Evolutionary conservation across 441 rosid species (phyloP).

Genomic region (Adansonia madagascariensis): DNA sequence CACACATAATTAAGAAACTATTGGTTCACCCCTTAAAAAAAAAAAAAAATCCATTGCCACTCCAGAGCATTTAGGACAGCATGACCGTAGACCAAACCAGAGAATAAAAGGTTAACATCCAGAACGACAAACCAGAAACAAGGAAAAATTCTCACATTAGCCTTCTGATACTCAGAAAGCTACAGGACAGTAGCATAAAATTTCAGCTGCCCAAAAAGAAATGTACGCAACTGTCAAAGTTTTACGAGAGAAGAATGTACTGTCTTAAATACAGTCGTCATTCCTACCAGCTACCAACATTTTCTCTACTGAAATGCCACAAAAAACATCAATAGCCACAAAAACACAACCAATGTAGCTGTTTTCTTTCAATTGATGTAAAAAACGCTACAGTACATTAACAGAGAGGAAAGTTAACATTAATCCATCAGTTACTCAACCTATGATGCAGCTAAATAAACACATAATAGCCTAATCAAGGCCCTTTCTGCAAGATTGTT

Average conservation of each 20-base stretch:
- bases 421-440: not conserved
- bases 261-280: not conserved
- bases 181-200: not conserved
- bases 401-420: not conserved
- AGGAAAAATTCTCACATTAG: not conserved
- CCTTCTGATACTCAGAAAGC: not conserved
- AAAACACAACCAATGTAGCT: not conserved
- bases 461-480: not conserved
- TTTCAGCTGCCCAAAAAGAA: not conserved
- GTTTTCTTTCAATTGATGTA: not conserved
- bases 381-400: not conserved
- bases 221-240: not conserved
- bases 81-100: not conserved
- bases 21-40: not conserved
- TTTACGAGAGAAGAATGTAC: not conserved
- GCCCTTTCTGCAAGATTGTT: slow-evolving; percentile 1
- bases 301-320: not conserved
- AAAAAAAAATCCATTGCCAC: not conserved
- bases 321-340: not conserved
- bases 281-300: not conserved
- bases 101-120: not conserved
- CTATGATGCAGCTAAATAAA: slow-evolving; percentile 11
- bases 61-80: not conserved
- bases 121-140: not conserved
- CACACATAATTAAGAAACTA: not conserved